phyloP scores from a whole-genome alignment of 805 yeast species.

The Hanseniaspora occidentalis region DNA sequence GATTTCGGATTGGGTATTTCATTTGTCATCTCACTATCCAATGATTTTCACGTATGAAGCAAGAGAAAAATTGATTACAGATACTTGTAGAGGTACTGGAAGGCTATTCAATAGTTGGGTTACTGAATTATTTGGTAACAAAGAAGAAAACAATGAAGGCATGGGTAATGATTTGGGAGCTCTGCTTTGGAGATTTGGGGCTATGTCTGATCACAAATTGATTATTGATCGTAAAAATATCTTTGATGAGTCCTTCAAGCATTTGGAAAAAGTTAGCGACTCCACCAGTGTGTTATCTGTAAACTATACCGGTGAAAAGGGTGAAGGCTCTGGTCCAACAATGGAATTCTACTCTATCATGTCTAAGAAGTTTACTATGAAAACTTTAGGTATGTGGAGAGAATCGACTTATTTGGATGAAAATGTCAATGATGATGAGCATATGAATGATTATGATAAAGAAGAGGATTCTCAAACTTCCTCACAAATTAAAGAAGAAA shows the following conservation, averaged over 20 bases:
- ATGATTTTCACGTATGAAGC: constrained; percentile 79
- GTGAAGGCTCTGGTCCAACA: constrained; percentile 96
- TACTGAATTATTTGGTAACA: constrained; percentile 29
- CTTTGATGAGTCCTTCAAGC: constrained; percentile 66
- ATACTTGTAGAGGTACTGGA: constrained; percentile 86
- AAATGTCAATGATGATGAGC: background rate
- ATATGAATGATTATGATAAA: constrained; percentile 15
- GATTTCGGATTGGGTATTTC: constrained; percentile 74
- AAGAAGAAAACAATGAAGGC: constrained; percentile 12
- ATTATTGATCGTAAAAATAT: constrained; percentile 60
- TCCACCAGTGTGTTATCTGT: constrained; percentile 77
- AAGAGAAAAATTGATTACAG: constrained; percentile 62
- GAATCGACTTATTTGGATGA: constrained; percentile 4
- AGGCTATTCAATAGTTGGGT: constrained; percentile 75
- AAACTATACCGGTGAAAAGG: constrained; percentile 81
- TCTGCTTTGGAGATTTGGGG: background rate
- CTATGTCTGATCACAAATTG: constrained; percentile 62
- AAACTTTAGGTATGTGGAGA: constrained; percentile 60
- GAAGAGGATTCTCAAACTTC: constrained; percentile 18
- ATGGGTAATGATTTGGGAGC: background rate
- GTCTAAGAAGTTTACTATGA: constrained; percentile 58
- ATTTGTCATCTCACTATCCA: constrained; percentile 60
- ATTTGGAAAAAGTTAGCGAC: constrained; percentile 61
- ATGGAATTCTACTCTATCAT: constrained; percentile 79
- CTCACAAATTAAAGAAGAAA: constrained; percentile 20